Base-by-base conservation (phyloP, 2,329 filamentous ascomycete species). In the Mycosphaerella arachidis region DNA sequence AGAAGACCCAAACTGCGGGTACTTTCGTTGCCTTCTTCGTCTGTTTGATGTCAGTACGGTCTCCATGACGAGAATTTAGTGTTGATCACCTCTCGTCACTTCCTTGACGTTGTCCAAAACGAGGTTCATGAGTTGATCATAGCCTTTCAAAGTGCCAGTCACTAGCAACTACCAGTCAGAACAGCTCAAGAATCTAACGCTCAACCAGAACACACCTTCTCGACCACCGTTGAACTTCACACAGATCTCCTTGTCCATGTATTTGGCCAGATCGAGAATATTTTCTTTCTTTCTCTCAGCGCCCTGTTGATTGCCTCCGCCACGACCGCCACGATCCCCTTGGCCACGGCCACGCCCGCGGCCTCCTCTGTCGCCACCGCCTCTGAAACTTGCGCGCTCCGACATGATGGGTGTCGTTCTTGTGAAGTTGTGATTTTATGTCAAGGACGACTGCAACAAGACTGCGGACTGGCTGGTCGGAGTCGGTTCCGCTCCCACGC, bases 161-260 rank as follows among this genome's bases (percentile, higher is more conserved):
- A 96, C 93, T 96, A 71, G 18, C 35, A 24, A 30, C 46, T 7
- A 55, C 10, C 18, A 20, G 10, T 29, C 20, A 12, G 18, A 16
- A 29, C 20, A 6, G 8, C 10, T 27, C 24, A 50, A 6, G 10
- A 27, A 12, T 6, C 20, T 6, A 46, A 13, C 37, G 20, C 12
- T 7, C 33, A 8, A n/a, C 5, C n/a, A n/a, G 1, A 16, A 6
- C 51, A 33, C 73, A 94, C 92, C 90, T 81, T 97, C 92, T 62
- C 93, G 81, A 1, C 94, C 94, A 46, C 94, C 94, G 72, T 91
- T 97, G 76, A 99, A 97, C 78, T 97, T 97, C 74, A 99, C 92
- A 9, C 84, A 89, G 68, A 99, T 91, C 73, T 89, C 84, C 84
- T 97, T 96, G 77, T 99, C 92, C 89, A 96, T 92, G 77, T 97